phyloP scores from a whole-genome alignment of 345 rosid species.

The Luvunga scandens region DNA sequence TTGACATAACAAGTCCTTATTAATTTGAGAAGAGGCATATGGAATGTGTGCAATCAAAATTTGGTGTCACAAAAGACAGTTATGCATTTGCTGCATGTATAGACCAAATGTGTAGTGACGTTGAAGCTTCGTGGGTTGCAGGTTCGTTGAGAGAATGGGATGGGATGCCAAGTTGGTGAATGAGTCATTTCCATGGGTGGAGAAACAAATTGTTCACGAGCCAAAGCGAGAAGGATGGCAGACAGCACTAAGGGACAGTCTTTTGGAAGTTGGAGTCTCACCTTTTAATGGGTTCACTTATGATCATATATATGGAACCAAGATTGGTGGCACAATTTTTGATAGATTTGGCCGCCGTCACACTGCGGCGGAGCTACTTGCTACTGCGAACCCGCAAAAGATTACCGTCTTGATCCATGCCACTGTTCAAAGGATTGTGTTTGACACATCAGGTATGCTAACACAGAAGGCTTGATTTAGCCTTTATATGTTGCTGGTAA shows the following conservation, averaged over 20 bases:
- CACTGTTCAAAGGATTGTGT: slow-evolving; percentile 69
- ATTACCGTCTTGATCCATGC: slow-evolving; percentile 77
- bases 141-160: slow-evolving; percentile 72
- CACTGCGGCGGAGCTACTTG: slow-evolving; percentile 93
- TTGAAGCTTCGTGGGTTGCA: slow-evolving; percentile 25
- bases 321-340: slow-evolving; percentile 89
- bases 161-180: slow-evolving; percentile 86
- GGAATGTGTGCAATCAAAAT: neutral
- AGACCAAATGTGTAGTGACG: neutral
- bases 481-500: neutral
- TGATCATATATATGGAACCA: slow-evolving; percentile 87
- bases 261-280: slow-evolving; percentile 71
- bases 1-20: neutral
- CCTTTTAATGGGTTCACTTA: slow-evolving; percentile 94
- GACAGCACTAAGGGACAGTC: slow-evolving; percentile 63
- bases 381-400: slow-evolving; percentile 58
- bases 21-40: neutral
- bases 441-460: slow-evolving; percentile 55
- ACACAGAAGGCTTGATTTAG: neutral
- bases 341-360: slow-evolving; percentile 90
- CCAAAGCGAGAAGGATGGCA: slow-evolving; percentile 81
- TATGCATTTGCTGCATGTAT: neutral
- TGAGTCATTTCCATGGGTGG: slow-evolving; percentile 89
- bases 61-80: neutral
- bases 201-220: slow-evolving; percentile 64